Percentiles rank a stretch among this genome's conserved stretches.
Conservation (phyloP, 768 basidiomycete species). For the Gymnopilus dilepis region DNA sequence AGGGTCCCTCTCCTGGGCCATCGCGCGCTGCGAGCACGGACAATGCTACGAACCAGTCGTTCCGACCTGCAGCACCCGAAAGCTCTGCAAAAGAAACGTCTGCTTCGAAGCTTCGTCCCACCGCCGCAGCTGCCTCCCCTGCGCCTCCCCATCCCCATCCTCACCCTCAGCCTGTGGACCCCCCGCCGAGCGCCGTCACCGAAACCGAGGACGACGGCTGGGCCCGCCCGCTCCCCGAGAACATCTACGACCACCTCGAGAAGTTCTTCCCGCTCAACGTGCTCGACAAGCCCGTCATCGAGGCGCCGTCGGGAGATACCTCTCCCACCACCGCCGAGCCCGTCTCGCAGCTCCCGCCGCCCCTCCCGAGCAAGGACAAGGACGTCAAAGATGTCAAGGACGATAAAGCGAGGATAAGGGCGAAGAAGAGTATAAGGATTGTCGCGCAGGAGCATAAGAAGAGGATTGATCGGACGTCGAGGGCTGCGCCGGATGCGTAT, state of each 20-base stretch:
- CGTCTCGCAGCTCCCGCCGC: constrained; percentile 39
- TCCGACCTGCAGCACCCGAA: constrained; percentile 6
- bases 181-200: constrained; percentile 61
- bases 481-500: constrained; percentile 52
- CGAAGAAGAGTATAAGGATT: constrained; percentile 91
- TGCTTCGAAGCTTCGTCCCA: constrained; percentile 15
- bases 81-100: constrained; percentile 14
- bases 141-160: background rate
- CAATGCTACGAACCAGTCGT: constrained; percentile 5
- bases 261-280: constrained; percentile 97
- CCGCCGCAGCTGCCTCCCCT: constrained; percentile 6
- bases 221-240: constrained; percentile 92
- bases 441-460: constrained; percentile 90
- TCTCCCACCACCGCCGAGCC: constrained; percentile 74
- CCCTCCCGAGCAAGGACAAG: constrained; percentile 31
- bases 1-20: constrained; percentile 26
- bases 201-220: constrained; percentile 72
- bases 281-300: constrained; percentile 94
- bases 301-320: constrained; percentile 78
- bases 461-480: constrained; percentile 71
- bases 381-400: constrained; percentile 25
- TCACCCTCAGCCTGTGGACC: constrained; percentile 8
- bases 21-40: background rate
- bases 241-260: constrained; percentile 90
- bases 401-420: constrained; percentile 48